Conservation (phyloP, 805 yeast species). For the Cyberlindnera suaveolens region DNA sequence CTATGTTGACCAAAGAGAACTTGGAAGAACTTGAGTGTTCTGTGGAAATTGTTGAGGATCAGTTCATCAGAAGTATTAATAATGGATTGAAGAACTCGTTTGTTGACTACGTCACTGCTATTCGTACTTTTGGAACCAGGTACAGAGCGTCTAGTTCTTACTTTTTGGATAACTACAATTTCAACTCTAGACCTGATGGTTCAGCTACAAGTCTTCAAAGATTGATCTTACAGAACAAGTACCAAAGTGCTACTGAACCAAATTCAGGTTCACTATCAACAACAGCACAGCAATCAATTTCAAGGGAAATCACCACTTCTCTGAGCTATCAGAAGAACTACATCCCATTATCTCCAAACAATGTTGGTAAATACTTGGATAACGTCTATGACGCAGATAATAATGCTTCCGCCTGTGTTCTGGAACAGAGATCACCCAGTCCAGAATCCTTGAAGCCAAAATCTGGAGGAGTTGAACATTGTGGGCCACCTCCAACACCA, state of each 20-base stretch:
- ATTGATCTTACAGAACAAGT: constrained; percentile 21
- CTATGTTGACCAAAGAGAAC: constrained; percentile 40
- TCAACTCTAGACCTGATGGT: constrained; percentile 2
- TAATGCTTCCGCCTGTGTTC: background rate
- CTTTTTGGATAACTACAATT: constrained; percentile 18
- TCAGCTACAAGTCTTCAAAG: constrained; percentile 19
- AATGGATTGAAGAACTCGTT: constrained; percentile 39
- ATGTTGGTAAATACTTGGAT: constrained; percentile 17
- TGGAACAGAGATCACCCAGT: background rate
- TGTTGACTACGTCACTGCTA: constrained; percentile 33
- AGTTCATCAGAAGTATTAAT: constrained; percentile 41
- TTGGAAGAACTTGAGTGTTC: constrained; percentile 46
- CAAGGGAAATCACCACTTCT: constrained; percentile 1
- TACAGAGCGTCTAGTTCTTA: constrained; percentile 13
- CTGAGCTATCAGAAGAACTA: constrained; percentile 8
- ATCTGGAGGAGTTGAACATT: background rate
- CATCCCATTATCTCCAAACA: constrained; percentile 13
- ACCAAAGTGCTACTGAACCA: constrained; percentile 1
- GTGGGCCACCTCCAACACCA: constrained; percentile 6
- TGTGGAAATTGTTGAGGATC: constrained; percentile 47
- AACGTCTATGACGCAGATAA: constrained; percentile 5
- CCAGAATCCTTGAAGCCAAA: background rate
- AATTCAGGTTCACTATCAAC: background rate
- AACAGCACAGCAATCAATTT: constrained; percentile 1
- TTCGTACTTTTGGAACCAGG: constrained; percentile 14